These are phyloP conservation scores for Calonectria henricotiae DNA, from an alignment of 2,329 filamentous ascomycete genomes.

Conservation along the genomic window DNA sequence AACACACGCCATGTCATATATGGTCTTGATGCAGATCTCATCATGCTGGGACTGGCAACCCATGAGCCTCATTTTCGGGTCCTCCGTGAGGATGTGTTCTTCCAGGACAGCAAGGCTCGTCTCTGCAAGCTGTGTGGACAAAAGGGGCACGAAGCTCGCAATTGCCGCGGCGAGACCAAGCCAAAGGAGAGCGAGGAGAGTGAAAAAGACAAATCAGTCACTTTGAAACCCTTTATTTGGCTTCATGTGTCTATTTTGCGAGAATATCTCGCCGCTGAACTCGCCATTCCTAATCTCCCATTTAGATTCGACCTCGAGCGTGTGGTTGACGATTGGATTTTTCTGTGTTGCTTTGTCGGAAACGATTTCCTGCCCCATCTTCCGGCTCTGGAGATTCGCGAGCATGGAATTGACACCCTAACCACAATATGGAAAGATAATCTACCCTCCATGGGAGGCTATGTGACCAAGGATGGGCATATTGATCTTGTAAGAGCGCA, in stretches of 20 bases:
- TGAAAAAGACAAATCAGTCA: slow-evolving; percentile 81
- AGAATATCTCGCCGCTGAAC: slow-evolving; percentile 93
- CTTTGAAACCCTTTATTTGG: slow-evolving; percentile 97
- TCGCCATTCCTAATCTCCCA: slow-evolving; percentile 85
- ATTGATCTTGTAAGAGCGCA: slow-evolving; percentile 92
- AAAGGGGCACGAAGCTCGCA: slow-evolving; percentile 89
- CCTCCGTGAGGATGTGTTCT: slow-evolving; percentile 96
- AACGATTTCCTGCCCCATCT: slow-evolving; percentile 99
- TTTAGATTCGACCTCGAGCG: slow-evolving; percentile 96
- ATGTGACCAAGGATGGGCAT: slow-evolving; percentile 94
- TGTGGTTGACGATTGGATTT: slow-evolving; percentile 97
- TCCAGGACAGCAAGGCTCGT: slow-evolving; percentile 86
- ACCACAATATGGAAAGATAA: slow-evolving; percentile 98
- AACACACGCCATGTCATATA: slow-evolving; percentile 99
- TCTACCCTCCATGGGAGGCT: slow-evolving; percentile 91
- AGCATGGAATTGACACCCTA: slow-evolving; percentile 96
- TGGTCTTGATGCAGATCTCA: slow-evolving; percentile 96
- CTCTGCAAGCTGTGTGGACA: slow-evolving; percentile 93
- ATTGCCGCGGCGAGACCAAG: slow-evolving; percentile 86
- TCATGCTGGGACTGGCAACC: slow-evolving; percentile 97
- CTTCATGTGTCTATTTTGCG: slow-evolving; percentile 92
- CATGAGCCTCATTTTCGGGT: slow-evolving; percentile 98
- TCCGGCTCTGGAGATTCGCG: slow-evolving; percentile 96
- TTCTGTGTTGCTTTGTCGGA: slow-evolving; percentile 99
- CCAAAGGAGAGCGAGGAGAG: slow-evolving; percentile 85